Evolutionary conservation across 305 asterid species (phyloP).

Genomic region (Rubia tinctorum): DNA sequence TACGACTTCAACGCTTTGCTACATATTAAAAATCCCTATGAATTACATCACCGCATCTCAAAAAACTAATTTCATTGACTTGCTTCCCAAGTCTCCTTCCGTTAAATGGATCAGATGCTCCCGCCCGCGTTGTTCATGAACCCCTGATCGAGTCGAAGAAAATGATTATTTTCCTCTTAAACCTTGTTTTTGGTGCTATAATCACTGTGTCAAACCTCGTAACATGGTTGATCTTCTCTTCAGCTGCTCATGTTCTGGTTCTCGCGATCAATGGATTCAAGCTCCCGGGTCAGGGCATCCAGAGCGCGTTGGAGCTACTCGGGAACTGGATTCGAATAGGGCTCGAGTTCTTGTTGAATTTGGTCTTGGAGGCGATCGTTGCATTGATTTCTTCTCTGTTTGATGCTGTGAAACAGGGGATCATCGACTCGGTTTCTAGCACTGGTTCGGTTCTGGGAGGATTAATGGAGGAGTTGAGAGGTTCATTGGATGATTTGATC

Average conservation of each 20-base stretch:
- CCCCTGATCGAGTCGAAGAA: neutral
- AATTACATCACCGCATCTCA: neutral
- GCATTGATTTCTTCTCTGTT: slow-evolving; percentile 33
- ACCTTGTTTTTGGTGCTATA: slow-evolving; percentile 32
- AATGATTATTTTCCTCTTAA: slow-evolving; percentile 53
- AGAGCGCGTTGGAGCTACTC: slow-evolving; percentile 31
- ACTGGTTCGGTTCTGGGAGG: slow-evolving; percentile 26
- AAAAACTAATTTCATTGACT: slow-evolving; percentile 11
- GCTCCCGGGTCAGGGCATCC: slow-evolving; percentile 41
- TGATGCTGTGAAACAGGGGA: slow-evolving; percentile 32
- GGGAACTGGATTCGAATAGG: slow-evolving; percentile 23
- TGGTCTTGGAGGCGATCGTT: slow-evolving; percentile 20
- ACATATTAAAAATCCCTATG: slow-evolving; percentile 7
- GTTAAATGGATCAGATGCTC: neutral
- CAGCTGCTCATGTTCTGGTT: slow-evolving; percentile 37
- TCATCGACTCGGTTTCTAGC: slow-evolving; percentile 24
- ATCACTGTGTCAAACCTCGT: slow-evolving; percentile 26
- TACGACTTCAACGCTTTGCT: slow-evolving; percentile 24
- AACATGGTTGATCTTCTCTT: slow-evolving; percentile 36
- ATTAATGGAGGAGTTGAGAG: slow-evolving; percentile 32
- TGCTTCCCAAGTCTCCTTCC: slow-evolving; percentile 17
- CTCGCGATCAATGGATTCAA: slow-evolving; percentile 39
- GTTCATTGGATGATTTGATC: slow-evolving; percentile 31
- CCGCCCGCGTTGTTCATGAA: neutral
- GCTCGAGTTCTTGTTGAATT: slow-evolving; percentile 29